phyloP scores from a whole-genome alignment of 139 green algal species.

The Mesotaenium endlicherianum region DNA sequence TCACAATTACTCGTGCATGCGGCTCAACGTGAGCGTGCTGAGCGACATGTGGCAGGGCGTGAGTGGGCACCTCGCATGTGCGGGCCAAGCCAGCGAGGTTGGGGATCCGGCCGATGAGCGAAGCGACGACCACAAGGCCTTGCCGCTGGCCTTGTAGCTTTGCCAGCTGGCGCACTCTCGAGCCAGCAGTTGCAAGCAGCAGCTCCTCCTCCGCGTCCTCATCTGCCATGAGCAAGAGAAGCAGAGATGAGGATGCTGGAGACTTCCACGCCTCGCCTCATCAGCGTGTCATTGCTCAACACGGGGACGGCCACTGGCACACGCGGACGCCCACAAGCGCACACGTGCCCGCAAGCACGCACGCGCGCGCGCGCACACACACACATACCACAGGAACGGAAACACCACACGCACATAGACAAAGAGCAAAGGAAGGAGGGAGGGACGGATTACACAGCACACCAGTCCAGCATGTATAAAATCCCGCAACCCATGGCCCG shows the following conservation, averaged over 20 bases:
- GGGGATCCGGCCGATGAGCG: constrained; percentile 78
- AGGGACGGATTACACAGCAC: too few relatives aligned
- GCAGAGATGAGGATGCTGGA: neutral
- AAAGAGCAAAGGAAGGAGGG: too few relatives aligned
- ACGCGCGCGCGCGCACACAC: too few relatives aligned
- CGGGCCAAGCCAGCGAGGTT: constrained; percentile 87
- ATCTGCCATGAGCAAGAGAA: constrained; percentile 14
- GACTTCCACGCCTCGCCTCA: neutral
- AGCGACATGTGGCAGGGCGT: too few relatives aligned
- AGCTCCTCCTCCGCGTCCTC: constrained; percentile 47
- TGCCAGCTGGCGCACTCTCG: constrained; percentile 32
- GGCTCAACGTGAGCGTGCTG: too few relatives aligned
- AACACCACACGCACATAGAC: too few relatives aligned
- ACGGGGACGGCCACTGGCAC: too few relatives aligned
- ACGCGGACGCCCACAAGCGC: too few relatives aligned
- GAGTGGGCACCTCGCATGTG: constrained; percentile 86
- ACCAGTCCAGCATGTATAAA: too few relatives aligned
- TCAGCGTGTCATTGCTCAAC: too few relatives aligned
- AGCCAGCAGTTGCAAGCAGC: constrained; percentile 34
- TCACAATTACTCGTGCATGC: too few relatives aligned
- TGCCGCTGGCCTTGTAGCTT: constrained; percentile 43
- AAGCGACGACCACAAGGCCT: constrained; percentile 85
- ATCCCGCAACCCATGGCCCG: too few relatives aligned
- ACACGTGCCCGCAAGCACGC: neutral
- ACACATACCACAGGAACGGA: neutral